Evolutionary conservation across 768 basidiomycete genomes (phyloP).

Genomic region (Agrocybe pediades): DNA sequence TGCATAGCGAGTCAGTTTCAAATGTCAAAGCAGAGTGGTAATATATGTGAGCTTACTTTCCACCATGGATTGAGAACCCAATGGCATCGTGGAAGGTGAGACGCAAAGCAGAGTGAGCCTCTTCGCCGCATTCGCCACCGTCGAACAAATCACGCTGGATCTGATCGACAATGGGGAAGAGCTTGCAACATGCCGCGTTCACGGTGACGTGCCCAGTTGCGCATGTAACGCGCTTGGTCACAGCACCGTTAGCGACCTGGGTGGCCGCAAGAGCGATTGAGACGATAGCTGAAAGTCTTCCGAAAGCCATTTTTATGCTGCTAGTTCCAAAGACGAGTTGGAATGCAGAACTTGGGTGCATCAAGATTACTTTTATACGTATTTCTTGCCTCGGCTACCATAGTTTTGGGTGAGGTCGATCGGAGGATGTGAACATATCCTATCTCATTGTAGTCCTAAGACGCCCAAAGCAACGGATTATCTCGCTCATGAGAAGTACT

Average conservation of each 20-base stretch:
- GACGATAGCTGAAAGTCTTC: conserved; percentile 11
- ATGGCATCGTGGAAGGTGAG: conserved; percentile 21
- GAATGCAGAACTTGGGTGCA: too few species aligned
- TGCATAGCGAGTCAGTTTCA: background rate
- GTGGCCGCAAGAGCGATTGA: conserved; percentile 9
- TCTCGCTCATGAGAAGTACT: too few species aligned
- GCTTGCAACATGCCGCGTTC: conserved; percentile 17
- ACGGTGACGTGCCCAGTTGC: conserved; percentile 21
- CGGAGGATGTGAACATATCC: too few species aligned
- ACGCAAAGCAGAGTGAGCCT: conserved; percentile 19
- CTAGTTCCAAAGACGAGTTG: too few species aligned
- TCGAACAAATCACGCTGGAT: conserved; percentile 17
- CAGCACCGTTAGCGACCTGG: conserved; percentile 11
- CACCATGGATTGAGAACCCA: conserved; percentile 14
- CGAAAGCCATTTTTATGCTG: conserved; percentile 14
- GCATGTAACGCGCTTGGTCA: conserved; percentile 23
- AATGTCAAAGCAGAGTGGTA: background rate
- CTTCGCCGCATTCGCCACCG: conserved; percentile 17
- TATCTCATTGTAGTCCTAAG: too few species aligned
- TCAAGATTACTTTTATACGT: too few species aligned
- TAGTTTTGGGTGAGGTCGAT: too few species aligned
- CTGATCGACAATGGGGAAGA: conserved; percentile 17
- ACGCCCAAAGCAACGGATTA: too few species aligned
- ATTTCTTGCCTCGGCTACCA: too few species aligned
- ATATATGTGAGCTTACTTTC: too few species aligned